These are phyloP conservation scores for Verticillium dahliae DNA, from an alignment of 2,329 filamentous ascomycete species.

Conservation along the genomic window DNA sequence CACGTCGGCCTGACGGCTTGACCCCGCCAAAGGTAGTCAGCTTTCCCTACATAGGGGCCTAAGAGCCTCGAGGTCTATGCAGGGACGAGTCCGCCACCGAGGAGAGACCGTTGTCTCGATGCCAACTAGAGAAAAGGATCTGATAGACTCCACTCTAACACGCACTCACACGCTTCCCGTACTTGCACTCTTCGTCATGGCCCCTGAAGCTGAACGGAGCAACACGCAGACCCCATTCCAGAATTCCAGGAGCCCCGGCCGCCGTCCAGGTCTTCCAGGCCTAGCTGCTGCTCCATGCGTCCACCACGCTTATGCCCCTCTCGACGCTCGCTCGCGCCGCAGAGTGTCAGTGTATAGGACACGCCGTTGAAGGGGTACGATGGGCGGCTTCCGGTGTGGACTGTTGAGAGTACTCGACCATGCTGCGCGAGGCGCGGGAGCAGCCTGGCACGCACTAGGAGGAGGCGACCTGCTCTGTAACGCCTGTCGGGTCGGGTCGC, in stretches of 20 bases:
- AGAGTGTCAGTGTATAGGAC: conserved; percentile 59
- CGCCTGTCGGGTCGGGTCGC: conserved; percentile 65
- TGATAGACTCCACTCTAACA: too few species aligned
- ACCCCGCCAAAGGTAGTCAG: too few species aligned
- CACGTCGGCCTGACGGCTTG: too few species aligned
- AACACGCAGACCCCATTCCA: neutral
- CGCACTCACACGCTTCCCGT: too few species aligned
- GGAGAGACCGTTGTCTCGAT: too few species aligned
- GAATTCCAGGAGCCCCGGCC: conserved; percentile 2
- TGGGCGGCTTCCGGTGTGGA: conserved; percentile 62
- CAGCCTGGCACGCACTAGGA: conserved; percentile 38
- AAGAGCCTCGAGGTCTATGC: too few species aligned
- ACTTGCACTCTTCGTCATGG: neutral
- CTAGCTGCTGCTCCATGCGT: conserved; percentile 47
- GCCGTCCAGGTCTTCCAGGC: conserved; percentile 43
- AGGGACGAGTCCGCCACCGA: too few species aligned
- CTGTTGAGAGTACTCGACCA: conserved; percentile 74
- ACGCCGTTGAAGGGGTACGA: conserved; percentile 57
- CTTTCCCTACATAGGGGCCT: too few species aligned
- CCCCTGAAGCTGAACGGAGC: neutral
- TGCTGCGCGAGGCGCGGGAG: conserved; percentile 60
- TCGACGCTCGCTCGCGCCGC: conserved; percentile 39
- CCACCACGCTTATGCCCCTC: conserved; percentile 48
- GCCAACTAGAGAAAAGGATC: too few species aligned
- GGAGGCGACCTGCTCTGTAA: conserved; percentile 41